These are phyloP conservation scores for Coccomyxa sp. DNA, from an alignment of 139 green algal species.

Conservation along the genomic window DNA sequence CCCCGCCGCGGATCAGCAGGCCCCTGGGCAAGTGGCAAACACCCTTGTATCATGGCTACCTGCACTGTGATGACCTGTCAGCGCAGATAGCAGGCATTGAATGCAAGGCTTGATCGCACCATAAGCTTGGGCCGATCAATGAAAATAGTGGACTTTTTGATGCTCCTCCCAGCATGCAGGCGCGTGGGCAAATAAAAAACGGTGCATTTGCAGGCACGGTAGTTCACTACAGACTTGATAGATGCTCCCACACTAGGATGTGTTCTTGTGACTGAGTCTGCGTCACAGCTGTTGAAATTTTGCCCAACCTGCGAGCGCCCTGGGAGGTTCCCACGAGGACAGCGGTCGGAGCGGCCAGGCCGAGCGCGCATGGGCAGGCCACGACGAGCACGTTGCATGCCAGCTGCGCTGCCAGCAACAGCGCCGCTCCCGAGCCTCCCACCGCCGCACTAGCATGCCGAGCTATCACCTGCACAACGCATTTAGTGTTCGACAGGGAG, in stretches of 20 bases:
- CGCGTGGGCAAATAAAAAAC: no score
- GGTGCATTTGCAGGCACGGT: no score
- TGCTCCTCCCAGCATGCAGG: neutral
- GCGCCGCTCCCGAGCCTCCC: conserved; percentile 10
- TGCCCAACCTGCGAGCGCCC: conserved; percentile 42
- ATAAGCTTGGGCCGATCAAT: neutral
- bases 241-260: no score
- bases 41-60: neutral
- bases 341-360: conserved; percentile 86
- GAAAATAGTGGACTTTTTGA: neutral
- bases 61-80: neutral
- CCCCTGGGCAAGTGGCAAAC: conserved; percentile 31
- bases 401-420: conserved; percentile 76
- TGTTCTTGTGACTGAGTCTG: no score
- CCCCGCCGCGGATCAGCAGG: conserved; percentile 80
- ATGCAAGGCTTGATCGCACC: no score
- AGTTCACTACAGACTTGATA: no score
- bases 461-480: conserved; percentile 29
- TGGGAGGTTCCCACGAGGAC: conserved; percentile 85
- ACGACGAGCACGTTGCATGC: conserved; percentile 91
- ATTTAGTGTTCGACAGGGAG: no score
- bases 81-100: neutral
- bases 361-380: conserved; percentile 90
- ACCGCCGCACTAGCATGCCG: conserved; percentile 1
- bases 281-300: no score